Percentiles rank a stretch among this genome's conserved stretches.
These are phyloP conservation scores for Rhypophila decipiens DNA, from an alignment of 495 filamentous ascomycete genomes.

Conservation along the genomic window DNA sequence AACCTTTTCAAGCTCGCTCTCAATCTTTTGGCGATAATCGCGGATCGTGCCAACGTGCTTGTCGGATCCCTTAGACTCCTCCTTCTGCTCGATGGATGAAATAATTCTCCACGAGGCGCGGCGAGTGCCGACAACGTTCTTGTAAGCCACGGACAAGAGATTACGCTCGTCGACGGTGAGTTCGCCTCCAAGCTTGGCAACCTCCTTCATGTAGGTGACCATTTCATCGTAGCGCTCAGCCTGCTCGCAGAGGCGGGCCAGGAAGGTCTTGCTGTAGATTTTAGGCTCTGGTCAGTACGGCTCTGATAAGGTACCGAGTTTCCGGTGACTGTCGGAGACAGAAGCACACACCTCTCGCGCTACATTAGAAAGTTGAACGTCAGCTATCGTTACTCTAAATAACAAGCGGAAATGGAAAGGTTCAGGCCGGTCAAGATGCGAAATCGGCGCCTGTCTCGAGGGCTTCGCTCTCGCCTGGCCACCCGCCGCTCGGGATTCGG, in stretches of 20 bases:
- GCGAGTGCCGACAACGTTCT: conserved; percentile 98
- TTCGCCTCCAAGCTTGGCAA: conserved; percentile 96
- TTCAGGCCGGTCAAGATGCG: too few species aligned
- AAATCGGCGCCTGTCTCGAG: background rate
- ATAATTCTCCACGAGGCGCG: conserved; percentile 99
- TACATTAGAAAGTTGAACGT: conserved; percentile 33
- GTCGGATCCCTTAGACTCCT: conserved; percentile 97
- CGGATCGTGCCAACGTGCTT: conserved; percentile 95
- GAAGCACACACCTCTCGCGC: conserved; percentile 74
- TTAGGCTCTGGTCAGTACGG: conserved; percentile 20
- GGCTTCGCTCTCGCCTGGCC: background rate
- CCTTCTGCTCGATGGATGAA: conserved; percentile 99
- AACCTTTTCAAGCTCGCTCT: conserved; percentile 94
- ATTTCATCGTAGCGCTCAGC: conserved; percentile 99
- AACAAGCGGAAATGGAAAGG: too few species aligned
- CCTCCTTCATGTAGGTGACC: conserved; percentile 99
- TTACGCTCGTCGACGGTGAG: conserved; percentile 98
- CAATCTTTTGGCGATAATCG: conserved; percentile 98
- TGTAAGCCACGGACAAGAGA: conserved; percentile 97
- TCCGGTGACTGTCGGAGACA: background rate
- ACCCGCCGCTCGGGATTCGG: too few species aligned
- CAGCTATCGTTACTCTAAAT: conserved; percentile 24
- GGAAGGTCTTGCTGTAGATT: conserved; percentile 92
- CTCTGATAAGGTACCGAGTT: conserved; percentile 2
- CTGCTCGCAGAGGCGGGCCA: conserved; percentile 99